phyloP scores from a whole-genome alignment of 2,329 filamentous ascomycete species.

The Aureobasidium sp. region DNA sequence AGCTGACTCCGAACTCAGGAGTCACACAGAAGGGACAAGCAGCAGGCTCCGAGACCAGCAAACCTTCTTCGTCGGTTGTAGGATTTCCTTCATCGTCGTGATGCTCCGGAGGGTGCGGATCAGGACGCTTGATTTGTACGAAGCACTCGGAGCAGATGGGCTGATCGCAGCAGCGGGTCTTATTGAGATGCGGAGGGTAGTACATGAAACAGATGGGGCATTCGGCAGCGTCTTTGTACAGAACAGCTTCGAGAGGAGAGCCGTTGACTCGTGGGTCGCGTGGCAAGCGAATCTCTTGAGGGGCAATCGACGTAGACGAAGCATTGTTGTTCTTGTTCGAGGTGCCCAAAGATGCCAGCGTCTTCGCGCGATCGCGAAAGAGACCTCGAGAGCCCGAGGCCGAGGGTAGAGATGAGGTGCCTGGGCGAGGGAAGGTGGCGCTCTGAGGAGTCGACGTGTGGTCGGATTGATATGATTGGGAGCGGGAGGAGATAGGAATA shows the following conservation, averaged over 20 bases:
- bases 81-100: conserved; percentile 37
- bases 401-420: conserved; percentile 48
- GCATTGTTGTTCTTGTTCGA: conserved; percentile 70
- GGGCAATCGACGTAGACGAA: conserved; percentile 54
- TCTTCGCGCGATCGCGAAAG: conserved; percentile 83
- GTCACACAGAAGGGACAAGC: conserved; percentile 93
- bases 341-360: conserved; percentile 72
- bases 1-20: conserved; percentile 93
- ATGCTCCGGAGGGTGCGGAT: conserved; percentile 84
- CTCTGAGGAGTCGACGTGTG: conserved; percentile 42
- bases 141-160: conserved; percentile 98
- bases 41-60: conserved; percentile 83
- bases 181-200: conserved; percentile 91
- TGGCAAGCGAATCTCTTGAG: conserved; percentile 72
- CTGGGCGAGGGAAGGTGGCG: conserved; percentile 55
- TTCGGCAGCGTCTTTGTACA: conserved; percentile 86
- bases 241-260: conserved; percentile 82
- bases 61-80: conserved; percentile 44
- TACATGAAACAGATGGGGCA: conserved; percentile 96
- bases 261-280: conserved; percentile 86
- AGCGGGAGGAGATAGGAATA: conserved; percentile 70
- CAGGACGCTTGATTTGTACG: conserved; percentile 92
- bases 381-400: conserved; percentile 41
- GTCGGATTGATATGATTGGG: conserved; percentile 74
- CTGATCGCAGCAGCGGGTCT: conserved; percentile 91